Conservation (phyloP, 2,329 filamentous ascomycete species). For the Exophiala aquamarina region DNA sequence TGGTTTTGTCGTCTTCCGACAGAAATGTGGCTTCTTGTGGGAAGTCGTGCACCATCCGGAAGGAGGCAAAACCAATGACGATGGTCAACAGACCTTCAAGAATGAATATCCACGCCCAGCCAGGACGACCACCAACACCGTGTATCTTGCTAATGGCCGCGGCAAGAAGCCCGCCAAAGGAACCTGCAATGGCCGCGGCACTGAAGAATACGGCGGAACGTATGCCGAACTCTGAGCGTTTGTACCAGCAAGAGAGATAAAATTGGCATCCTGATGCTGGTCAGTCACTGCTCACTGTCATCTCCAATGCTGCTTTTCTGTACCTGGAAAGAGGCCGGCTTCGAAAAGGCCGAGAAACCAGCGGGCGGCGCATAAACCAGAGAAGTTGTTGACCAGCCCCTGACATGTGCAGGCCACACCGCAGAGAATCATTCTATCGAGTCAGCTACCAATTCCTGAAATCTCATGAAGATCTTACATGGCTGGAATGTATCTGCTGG, state of each 20-base stretch:
- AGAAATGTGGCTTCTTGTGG: conserved; percentile 50
- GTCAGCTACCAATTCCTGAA: too few species aligned
- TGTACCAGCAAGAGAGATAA: conserved; percentile 56
- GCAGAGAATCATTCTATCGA: conserved; percentile 71
- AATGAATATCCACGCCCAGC: conserved; percentile 51
- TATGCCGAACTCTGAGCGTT: conserved; percentile 56
- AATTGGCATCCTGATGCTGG: conserved; percentile 25
- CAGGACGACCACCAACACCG: conserved; percentile 35
- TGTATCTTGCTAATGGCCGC: conserved; percentile 49
- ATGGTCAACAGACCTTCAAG: conserved; percentile 44
- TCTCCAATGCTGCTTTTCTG: not conserved
- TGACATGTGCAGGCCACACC: conserved; percentile 26
- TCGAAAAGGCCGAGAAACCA: conserved; percentile 53
- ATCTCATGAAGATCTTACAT: conserved; percentile 50
- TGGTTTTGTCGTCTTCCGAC: conserved; percentile 39
- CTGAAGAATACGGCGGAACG: conserved; percentile 57
- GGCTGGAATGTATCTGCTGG: conserved; percentile 66
- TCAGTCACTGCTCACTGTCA: too few species aligned
- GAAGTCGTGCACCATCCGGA: conserved; percentile 50
- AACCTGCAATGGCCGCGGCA: conserved; percentile 56
- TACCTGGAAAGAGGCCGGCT: conserved; percentile 50
- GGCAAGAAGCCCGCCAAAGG: conserved; percentile 56
- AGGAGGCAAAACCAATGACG: conserved; percentile 41
- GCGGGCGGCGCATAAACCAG: conserved; percentile 45
- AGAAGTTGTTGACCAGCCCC: conserved; percentile 37